A percentile compares a stretch with the other conserved stretches of the same genome.
Evolutionary conservation across 805 yeast genomes (phyloP).

Genomic region (Starmerella sirachaensis): DNA sequence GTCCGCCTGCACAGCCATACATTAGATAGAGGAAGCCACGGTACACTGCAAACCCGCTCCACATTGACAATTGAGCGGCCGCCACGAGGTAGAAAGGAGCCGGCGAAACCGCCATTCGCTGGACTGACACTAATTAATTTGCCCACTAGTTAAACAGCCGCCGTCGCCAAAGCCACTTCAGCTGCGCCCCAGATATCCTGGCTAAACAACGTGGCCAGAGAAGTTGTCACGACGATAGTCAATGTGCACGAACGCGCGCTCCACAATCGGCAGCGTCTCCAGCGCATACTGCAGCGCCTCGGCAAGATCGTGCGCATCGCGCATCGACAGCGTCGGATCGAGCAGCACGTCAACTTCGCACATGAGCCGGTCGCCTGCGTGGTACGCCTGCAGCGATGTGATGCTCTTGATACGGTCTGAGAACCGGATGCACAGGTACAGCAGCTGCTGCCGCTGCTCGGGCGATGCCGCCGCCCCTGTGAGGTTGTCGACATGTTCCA

Average conservation of each 20-base stretch:
- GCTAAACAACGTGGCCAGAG: slow-evolving; percentile 27
- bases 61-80: no score
- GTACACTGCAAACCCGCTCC: no score
- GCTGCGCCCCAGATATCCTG: no score
- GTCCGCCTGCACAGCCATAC: no score
- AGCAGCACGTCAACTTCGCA: slow-evolving; percentile 67
- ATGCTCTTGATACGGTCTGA: slow-evolving; percentile 54
- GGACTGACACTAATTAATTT: no score
- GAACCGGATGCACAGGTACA: slow-evolving; percentile 57
- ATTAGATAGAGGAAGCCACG: no score
- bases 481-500: slow-evolving; percentile 61
- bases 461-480: slow-evolving; percentile 61
- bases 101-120: no score
- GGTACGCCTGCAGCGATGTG: slow-evolving; percentile 59
- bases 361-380: slow-evolving; percentile 63
- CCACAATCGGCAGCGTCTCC: slow-evolving; percentile 65
- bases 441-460: slow-evolving; percentile 50
- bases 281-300: slow-evolving; percentile 72
- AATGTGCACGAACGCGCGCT: slow-evolving; percentile 70
- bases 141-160: no score
- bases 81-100: no score
- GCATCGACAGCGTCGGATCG: slow-evolving; percentile 38
- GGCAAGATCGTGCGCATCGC: slow-evolving; percentile 69
- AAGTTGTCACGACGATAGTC: slow-evolving; percentile 37
- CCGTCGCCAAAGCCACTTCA: no score